Conservation (phyloP, 1,284 basidiomycete species). For the Rhodotorula sp. region DNA sequence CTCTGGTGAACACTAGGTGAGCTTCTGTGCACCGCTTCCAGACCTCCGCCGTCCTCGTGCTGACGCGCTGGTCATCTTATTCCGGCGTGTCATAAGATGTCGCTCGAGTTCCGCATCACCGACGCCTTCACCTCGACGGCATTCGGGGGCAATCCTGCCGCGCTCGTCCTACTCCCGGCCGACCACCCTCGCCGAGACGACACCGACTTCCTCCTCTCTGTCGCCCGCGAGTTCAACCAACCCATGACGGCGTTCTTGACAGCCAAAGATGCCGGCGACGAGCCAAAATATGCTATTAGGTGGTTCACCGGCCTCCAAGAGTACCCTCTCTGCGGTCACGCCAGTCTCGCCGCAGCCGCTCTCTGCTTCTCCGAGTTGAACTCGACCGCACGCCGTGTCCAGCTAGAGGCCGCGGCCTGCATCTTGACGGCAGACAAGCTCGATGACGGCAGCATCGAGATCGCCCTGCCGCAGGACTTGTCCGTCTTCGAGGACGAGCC, state of each 20-base stretch:
- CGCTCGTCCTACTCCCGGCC: constrained; percentile 52
- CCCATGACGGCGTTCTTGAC: constrained; percentile 55
- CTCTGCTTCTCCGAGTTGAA: constrained; percentile 50
- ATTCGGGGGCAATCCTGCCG: constrained; percentile 59
- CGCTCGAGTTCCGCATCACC: constrained; percentile 49
- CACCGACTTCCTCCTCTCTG: constrained; percentile 16
- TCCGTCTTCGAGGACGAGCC: background rate
- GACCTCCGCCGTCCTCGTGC: too few species aligned
- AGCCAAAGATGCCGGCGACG: background rate
- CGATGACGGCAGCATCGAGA: constrained; percentile 51
- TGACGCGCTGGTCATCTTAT: too few species aligned
- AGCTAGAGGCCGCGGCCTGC: constrained; percentile 50
- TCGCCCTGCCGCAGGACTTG: constrained; percentile 51
- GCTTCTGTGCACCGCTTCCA: too few species aligned
- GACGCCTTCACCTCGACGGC: constrained; percentile 57
- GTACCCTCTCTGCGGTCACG: constrained; percentile 56
- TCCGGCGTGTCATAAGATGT: too few species aligned
- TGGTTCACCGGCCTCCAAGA: constrained; percentile 36
- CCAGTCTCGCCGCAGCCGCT: constrained; percentile 54
- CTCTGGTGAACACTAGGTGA: too few species aligned
- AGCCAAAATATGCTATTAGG: constrained; percentile 15
- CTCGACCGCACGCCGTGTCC: constrained; percentile 46
- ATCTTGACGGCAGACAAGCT: constrained; percentile 25
- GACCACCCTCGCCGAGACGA: background rate
- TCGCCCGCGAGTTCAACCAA: constrained; percentile 56